A percentile compares a stretch with the other conserved stretches of the same genome.
Evolutionary conservation across 306 rosid genomes (phyloP).

Genomic region (Carpinus viminea): DNA sequence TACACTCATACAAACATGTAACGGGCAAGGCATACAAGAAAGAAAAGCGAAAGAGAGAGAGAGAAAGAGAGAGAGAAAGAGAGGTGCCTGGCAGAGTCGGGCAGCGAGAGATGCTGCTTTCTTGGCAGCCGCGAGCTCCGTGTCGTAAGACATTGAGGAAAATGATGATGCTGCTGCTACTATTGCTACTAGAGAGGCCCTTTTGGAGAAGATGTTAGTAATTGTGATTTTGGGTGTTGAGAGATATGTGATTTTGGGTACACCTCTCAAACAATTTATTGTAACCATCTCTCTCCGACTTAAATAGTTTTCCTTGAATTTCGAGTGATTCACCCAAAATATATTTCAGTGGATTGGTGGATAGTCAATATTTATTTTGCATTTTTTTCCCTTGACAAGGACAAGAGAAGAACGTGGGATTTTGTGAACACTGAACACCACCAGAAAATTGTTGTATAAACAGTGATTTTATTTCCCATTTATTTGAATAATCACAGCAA

Average conservation of each 20-base stretch:
- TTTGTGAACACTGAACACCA: too few species aligned
- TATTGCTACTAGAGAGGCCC: slow-evolving; percentile 13
- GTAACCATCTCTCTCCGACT: slow-evolving; percentile 13
- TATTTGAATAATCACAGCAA: too few species aligned
- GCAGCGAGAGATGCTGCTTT: slow-evolving; percentile 89
- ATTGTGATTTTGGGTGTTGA: slow-evolving; percentile 31
- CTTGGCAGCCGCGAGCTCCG: slow-evolving; percentile 88
- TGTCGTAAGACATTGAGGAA: slow-evolving; percentile 80
- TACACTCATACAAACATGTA: background rate
- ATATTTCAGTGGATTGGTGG: background rate
- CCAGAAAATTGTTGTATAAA: too few species aligned
- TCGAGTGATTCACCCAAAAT: background rate
- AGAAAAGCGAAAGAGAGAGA: background rate
- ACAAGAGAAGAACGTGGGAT: too few species aligned
- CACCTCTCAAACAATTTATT: slow-evolving; percentile 24
- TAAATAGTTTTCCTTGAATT: background rate
- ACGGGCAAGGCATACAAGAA: background rate
- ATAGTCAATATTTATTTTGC: background rate
- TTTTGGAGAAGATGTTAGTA: slow-evolving; percentile 18
- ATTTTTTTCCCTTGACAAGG: background rate
- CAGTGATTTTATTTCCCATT: too few species aligned
- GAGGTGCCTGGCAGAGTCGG: slow-evolving; percentile 77
- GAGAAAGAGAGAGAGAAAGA: background rate
- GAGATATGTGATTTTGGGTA: slow-evolving; percentile 25
- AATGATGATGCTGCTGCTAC: slow-evolving; percentile 24